phyloP scores from a whole-genome alignment of 139 green algal species.

The Mesotaenium endlicherianum region DNA sequence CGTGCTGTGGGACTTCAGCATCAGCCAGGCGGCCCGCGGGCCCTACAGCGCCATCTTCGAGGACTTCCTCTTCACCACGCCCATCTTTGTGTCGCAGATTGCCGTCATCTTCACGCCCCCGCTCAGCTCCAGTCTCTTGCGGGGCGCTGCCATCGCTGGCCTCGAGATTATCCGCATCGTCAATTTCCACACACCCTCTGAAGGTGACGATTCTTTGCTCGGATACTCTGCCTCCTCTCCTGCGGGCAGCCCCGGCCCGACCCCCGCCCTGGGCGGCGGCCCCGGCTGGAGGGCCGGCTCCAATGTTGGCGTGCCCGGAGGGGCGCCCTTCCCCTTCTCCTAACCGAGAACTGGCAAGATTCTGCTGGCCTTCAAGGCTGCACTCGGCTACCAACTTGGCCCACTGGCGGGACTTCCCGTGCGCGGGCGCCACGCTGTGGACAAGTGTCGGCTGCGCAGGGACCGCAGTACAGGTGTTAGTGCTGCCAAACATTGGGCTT shows the following conservation, averaged over 20 bases:
- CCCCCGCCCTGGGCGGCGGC: too few relatives aligned
- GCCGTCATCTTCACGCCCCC: not conserved
- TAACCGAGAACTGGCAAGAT: not conserved
- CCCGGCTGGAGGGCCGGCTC: too few relatives aligned
- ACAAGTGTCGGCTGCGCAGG: constrained; percentile 18
- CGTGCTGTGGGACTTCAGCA: not conserved
- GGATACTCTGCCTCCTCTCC: not conserved
- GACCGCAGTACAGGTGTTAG: not conserved
- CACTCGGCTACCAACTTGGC: not conserved
- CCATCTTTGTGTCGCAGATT: not conserved
- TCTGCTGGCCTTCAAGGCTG: constrained; percentile 21
- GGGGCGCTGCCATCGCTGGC: not conserved
- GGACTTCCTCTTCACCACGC: not conserved
- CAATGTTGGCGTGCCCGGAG: too few relatives aligned
- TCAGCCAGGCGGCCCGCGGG: not conserved
- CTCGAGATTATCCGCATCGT: not conserved
- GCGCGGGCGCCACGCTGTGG: not conserved
- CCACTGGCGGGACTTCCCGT: not conserved
- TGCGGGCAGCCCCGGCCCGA: too few relatives aligned
- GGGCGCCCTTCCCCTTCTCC: not conserved
- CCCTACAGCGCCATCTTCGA: not conserved
- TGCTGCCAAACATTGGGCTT: constrained; percentile 7
- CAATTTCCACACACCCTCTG: not conserved
- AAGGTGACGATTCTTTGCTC: not conserved
- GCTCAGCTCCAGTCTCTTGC: too few relatives aligned